Conservation (phyloP, 352 stramenopile genomes). For the Plasmopara viticola region DNA sequence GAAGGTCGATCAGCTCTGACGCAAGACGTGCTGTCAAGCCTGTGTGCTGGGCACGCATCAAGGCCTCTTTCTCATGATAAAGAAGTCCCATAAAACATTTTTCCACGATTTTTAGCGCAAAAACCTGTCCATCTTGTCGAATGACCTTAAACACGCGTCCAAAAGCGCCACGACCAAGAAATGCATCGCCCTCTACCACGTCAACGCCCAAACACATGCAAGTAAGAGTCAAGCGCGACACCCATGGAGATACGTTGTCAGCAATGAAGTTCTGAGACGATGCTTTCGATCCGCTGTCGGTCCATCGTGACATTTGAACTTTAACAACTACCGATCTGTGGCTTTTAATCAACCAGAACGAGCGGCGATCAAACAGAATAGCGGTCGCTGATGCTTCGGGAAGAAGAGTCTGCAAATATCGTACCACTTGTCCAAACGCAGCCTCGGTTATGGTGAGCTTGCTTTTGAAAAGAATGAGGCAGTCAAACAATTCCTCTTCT, state of each 20-base stretch:
- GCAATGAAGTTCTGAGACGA: slow-evolving; percentile 3
- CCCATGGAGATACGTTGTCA: slow-evolving; percentile 2
- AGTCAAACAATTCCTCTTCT: too few relatives aligned
- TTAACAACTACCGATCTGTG: slow-evolving; percentile 1
- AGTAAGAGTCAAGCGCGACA: neutral
- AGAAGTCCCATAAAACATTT: neutral
- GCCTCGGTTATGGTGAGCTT: too few relatives aligned
- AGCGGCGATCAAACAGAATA: slow-evolving; percentile 4
- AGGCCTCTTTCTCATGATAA: slow-evolving; percentile 17
- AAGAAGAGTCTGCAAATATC: slow-evolving; percentile 1
- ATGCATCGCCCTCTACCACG: slow-evolving; percentile 4
- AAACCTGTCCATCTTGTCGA: neutral
- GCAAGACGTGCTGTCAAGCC: slow-evolving; percentile 20
- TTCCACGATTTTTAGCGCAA: slow-evolving; percentile 3
- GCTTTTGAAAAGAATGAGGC: too few relatives aligned
- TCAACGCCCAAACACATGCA: slow-evolving; percentile 1
- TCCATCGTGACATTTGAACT: neutral
- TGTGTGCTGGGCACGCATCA: slow-evolving; percentile 18
- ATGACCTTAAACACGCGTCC: slow-evolving; percentile 3
- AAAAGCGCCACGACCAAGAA: slow-evolving; percentile 2
- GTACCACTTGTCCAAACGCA: slow-evolving; percentile 3
- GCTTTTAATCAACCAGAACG: slow-evolving; percentile 1
- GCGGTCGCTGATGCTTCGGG: neutral
- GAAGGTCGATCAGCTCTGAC: slow-evolving; percentile 14
- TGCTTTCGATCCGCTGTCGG: neutral